phyloP scores from a whole-genome alignment of 2,329 filamentous ascomycete genomes.

The Thielaviopsis punctulata region DNA sequence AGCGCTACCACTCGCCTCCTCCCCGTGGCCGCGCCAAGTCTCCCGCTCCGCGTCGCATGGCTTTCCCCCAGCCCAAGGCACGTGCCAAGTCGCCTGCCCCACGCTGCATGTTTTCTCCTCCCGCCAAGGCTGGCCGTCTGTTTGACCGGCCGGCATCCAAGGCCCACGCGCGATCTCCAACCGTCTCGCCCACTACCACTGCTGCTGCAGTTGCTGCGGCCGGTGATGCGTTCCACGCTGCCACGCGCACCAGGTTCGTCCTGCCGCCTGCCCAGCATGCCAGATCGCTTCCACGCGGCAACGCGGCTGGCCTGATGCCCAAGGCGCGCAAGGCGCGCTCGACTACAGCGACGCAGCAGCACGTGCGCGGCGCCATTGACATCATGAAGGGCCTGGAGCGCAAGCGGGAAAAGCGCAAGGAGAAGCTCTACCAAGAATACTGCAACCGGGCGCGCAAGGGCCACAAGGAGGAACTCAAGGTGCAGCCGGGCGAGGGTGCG shows the following conservation, averaged over 20 bases:
- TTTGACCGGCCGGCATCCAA: constrained; percentile 5
- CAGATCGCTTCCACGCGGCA: constrained; percentile 70
- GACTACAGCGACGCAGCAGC: constrained; percentile 32
- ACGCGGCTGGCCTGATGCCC: constrained; percentile 43
- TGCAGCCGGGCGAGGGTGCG: constrained; percentile 69
- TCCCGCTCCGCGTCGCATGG: constrained; percentile 22
- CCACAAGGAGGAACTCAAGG: constrained; percentile 42
- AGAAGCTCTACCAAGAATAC: constrained; percentile 82
- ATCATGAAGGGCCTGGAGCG: constrained; percentile 93
- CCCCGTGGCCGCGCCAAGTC: constrained; percentile 22
- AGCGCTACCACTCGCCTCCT: constrained; percentile 28
- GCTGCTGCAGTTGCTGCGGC: not conserved
- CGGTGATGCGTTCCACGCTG: constrained; percentile 20
- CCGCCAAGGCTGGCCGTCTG: constrained; percentile 21
- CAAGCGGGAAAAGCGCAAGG: constrained; percentile 80
- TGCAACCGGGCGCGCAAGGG: constrained; percentile 67
- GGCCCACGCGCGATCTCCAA: constrained; percentile 29
- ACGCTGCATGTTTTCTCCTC: constrained; percentile 16
- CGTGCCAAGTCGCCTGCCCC: constrained; percentile 8
- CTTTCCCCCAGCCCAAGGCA: constrained; percentile 22
- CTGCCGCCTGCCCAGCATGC: constrained; percentile 42
- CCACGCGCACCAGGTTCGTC: constrained; percentile 41
- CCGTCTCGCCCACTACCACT: constrained; percentile 50
- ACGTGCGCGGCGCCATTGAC: constrained; percentile 84
- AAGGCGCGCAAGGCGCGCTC: constrained; percentile 29